A percentile compares a stretch with the other conserved stretches of the same genome.
Conservation (phyloP, 2,329 filamentous ascomycete genomes). For the Fusarium napiforme region DNA sequence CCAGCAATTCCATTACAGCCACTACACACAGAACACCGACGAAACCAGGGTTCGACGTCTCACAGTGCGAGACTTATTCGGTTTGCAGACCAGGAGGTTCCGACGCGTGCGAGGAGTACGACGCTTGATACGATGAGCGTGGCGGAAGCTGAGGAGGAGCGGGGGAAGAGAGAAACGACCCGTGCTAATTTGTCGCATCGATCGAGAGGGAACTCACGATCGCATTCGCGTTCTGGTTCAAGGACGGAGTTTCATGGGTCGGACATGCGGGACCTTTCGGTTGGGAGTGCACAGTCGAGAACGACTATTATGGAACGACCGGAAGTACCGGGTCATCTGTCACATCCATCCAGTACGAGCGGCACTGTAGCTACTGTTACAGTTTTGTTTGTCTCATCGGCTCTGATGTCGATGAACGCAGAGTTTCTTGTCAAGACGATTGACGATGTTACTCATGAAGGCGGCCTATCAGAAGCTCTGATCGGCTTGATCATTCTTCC, state of each 20-base stretch:
- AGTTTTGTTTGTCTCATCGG: conserved; percentile 64
- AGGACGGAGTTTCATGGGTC: conserved; percentile 34
- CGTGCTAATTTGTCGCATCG: conserved; percentile 36
- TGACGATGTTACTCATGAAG: conserved; percentile 61
- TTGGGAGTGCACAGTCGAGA: conserved; percentile 23
- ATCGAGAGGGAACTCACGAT: conserved; percentile 41
- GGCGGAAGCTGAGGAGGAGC: conserved; percentile 17
- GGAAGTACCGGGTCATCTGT: background rate
- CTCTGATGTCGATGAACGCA: conserved; percentile 67
- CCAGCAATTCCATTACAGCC: conserved; percentile 76
- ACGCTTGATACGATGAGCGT: conserved; percentile 24
- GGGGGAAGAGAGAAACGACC: conserved; percentile 5
- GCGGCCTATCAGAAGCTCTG: conserved; percentile 65
- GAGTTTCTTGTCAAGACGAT: conserved; percentile 71
- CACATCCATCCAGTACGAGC: conserved; percentile 11
- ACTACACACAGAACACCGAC: conserved; percentile 54
- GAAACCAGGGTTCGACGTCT: conserved; percentile 15
- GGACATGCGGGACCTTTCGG: conserved; percentile 39
- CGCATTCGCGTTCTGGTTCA: conserved; percentile 35
- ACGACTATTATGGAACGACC: background rate
- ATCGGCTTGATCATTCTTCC: conserved; percentile 71
- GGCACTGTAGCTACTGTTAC: conserved; percentile 56
- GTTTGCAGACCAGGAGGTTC: conserved; percentile 43
- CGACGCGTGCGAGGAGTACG: conserved; percentile 26
- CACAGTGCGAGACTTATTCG: conserved; percentile 44